phyloP scores from a whole-genome alignment of 2,329 filamentous ascomycete genomes.

The Trichothecium sympodiale region DNA sequence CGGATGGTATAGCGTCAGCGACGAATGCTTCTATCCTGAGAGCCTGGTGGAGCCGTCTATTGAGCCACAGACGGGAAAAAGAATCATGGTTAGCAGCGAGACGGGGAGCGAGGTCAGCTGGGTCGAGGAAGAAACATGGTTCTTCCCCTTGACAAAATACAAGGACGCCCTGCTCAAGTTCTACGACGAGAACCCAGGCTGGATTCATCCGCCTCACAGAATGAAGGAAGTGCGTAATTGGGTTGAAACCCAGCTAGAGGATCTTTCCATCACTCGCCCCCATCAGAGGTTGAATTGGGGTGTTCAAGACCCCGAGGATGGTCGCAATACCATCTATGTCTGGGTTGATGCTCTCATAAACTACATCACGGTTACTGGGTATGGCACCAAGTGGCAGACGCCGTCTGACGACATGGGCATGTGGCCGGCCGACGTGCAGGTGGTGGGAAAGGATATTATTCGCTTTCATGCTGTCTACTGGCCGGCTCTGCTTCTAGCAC shows the following conservation, averaged over 20 bases:
- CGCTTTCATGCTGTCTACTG: slow-evolving; percentile 97
- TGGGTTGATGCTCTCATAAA: slow-evolving; percentile 96
- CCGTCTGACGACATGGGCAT: slow-evolving; percentile 44
- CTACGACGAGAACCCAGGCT: slow-evolving; percentile 66
- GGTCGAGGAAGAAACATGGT: slow-evolving; percentile 88
- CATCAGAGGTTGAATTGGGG: slow-evolving; percentile 73
- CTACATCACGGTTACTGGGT: slow-evolving; percentile 81
- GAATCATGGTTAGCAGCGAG: slow-evolving; percentile 73
- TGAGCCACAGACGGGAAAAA: slow-evolving; percentile 70
- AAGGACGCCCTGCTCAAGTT: slow-evolving; percentile 68
- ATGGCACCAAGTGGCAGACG: slow-evolving; percentile 50
- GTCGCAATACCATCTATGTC: slow-evolving; percentile 86
- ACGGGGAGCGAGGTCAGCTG: slow-evolving; percentile 91
- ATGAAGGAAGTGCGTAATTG: slow-evolving; percentile 71
- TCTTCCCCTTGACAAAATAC: slow-evolving; percentile 82
- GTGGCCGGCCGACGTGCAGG: slow-evolving; percentile 87
- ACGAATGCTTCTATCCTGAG: slow-evolving; percentile 90
- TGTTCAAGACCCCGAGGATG: slow-evolving; percentile 75
- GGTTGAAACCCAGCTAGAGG: slow-evolving; percentile 67
- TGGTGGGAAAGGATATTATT: slow-evolving; percentile 93
- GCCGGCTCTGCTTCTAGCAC: slow-evolving; percentile 88
- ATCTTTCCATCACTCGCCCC: slow-evolving; percentile 83
- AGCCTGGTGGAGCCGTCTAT: slow-evolving; percentile 61
- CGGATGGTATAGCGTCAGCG: slow-evolving; percentile 94
- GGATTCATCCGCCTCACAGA: slow-evolving; percentile 60